Evolutionary conservation across 805 yeast genomes (phyloP), one percentile per base, ranked within the genome.

Genomic region (Zygotorulaspora florentina): DNA sequence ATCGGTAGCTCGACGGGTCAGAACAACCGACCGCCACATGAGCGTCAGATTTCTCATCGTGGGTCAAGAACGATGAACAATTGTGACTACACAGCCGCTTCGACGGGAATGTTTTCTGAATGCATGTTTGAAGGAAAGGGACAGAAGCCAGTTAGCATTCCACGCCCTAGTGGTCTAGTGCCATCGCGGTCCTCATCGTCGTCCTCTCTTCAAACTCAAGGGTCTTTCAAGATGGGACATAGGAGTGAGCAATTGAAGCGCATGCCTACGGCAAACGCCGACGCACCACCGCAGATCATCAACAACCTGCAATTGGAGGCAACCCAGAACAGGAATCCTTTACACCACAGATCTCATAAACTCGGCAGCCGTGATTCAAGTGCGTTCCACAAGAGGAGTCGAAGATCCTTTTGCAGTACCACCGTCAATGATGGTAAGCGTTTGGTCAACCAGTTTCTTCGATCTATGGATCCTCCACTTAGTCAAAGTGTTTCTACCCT

Each of bases 41-140:
- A 43, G 27, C 15, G 46, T 25, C 39, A 33, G 10, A 11, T 17
- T n/a, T 20, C 26, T 12, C 51, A 42, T 20, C 54, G 48, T 35
- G 46, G 33, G 13, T 31, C 39, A 17, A 36, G 35, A 23, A 26
- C 40, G 10, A 25, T 34, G 10, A 40, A 36, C 5, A 30, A 35
- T 15, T 40, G 46, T 3, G 65, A 60, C 47, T 56, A 49, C 35
- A 59, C 64, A 1, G 53, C 63, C n/a, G 60, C 66, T 1, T 27
- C 55, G 1, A 51, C 61, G 12, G 67, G 66, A 3, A 56, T 54
- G 46, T 62, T 60, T 39, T 54, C 62, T 28, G 59, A 58, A 12
- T 52, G 57, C 30, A 53, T 62, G 52, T 60, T 61, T 36, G 47
- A 51, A 5, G 37, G 42, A 9, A 43, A 42, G 11, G 29, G 52